Base-by-base conservation (phyloP, 75 land plant genomes). In the Adiantum capillusveneris region DNA sequence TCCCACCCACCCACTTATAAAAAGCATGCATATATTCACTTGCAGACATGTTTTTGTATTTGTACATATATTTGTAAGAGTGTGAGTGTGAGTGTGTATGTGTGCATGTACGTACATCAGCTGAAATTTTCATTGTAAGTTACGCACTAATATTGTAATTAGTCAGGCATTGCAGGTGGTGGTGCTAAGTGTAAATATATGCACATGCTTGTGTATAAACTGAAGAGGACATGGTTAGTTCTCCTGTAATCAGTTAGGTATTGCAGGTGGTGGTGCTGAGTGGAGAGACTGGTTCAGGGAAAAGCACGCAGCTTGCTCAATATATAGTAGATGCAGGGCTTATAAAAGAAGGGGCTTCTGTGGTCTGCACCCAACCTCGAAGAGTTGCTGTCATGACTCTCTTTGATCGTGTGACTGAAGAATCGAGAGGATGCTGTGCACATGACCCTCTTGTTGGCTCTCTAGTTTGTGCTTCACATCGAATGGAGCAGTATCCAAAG, bases 251-350 rank as follows among this genome's bases (percentile, higher is more conserved):
- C n/a, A n/a, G n/a, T 21, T 25, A 27, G 16, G 18, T 54, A 60
- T n/a, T 31, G 44, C 73, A 88, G 93, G 71, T 78, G 25, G 55
- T 75, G 60, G 76, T 90, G 18, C 65, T 90, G 66, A 71, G 75
- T 53, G 96, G 87, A 54, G 96, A 90, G 65, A 90, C 96, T 31
- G 96, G 96, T 20, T 86, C 84, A 13, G 96, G 96, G 25, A 90
- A 90, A 57, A 90, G 86, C 44, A 90, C 96, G 2, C 96, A 90
- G 56, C 29, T 90, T 58, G 82, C 80, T 42, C 96, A 90, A 54
- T 90, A 61, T 67, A 70, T 90, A 51, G 80, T 69, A 44, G 96
- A 90, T 62, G 76, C 84, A 13, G 84, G 87, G 25, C 29, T 82
- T 21, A 59, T 62, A 56, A 57, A 30, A 24, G 20, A 75, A 56